Evolutionary conservation across 768 basidiomycete species (phyloP).

Genomic region (Hortiboletus campestris): DNA sequence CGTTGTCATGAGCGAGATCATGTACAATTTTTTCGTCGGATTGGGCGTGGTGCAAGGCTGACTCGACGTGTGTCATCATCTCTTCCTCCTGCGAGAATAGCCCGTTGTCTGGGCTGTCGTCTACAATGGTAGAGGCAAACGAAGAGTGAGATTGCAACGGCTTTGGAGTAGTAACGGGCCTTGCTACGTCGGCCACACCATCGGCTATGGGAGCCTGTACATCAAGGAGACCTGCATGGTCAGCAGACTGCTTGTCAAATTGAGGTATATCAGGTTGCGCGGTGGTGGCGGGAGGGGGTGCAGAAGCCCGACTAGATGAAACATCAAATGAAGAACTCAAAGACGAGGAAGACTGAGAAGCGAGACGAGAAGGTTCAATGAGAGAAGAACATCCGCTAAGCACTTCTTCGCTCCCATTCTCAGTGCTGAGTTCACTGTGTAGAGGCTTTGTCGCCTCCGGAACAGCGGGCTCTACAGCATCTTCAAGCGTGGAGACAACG

Average conservation of each 20-base stretch:
- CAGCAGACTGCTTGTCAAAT: conserved; percentile 44
- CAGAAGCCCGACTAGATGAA: conserved; percentile 46
- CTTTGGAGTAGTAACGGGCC: conserved; percentile 17
- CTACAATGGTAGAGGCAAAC: conserved; percentile 51
- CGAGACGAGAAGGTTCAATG: conserved; percentile 30
- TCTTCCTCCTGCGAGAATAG: conserved; percentile 31
- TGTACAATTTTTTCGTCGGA: conserved; percentile 19
- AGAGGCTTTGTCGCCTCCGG: conserved; percentile 23
- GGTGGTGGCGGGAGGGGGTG: conserved; percentile 23
- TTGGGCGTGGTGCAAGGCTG: conserved; percentile 16
- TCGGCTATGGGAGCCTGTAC: conserved; percentile 36
- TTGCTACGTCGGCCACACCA: background rate
- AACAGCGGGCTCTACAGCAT: conserved; percentile 14
- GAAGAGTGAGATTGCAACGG: conserved; percentile 45
- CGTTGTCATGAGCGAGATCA: conserved; percentile 17
- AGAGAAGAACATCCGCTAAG: conserved; percentile 22
- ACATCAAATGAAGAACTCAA: conserved; percentile 39
- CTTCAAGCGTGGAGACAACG: conserved; percentile 20
- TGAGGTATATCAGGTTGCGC: conserved; percentile 40
- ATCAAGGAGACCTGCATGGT: conserved; percentile 46
- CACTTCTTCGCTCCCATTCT: conserved; percentile 17
- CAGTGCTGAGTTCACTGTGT: conserved; percentile 13
- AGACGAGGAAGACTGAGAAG: conserved; percentile 33
- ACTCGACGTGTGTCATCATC: conserved; percentile 9
- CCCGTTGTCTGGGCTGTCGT: conserved; percentile 39